Conservation (phyloP, 306 rosid genomes). For the Dryas drummondii region DNA sequence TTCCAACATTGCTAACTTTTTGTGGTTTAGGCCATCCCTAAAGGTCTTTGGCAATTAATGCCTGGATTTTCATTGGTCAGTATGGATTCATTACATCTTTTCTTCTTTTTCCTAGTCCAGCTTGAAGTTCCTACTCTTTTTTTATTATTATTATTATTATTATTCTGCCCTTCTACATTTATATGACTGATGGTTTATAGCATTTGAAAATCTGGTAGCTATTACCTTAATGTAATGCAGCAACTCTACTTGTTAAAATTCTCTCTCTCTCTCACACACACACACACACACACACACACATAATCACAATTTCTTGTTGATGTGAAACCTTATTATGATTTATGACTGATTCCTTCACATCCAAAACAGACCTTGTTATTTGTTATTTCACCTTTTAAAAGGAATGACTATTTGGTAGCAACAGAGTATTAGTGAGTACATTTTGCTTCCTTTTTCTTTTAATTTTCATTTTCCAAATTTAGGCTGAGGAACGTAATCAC, state of each 20-base stretch:
- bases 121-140: neutral
- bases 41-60: neutral
- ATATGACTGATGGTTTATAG: neutral
- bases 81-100: neutral
- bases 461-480: neutral
- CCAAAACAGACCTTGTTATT: neutral
- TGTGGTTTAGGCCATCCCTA: neutral
- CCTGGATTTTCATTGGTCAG: neutral
- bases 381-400: neutral
- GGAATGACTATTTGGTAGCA: neutral
- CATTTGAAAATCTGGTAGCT: neutral
- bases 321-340: neutral
- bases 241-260: neutral
- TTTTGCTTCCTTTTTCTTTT: neutral
- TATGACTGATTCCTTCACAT: neutral
- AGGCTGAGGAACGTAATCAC: constrained; percentile 67
- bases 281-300: neutral
- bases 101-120: neutral
- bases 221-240: neutral
- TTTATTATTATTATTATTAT: no score
- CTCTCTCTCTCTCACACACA: neutral
- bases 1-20: neutral
- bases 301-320: neutral
- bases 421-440: neutral
- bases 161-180: neutral